Evolutionary conservation across 176 grass and related monocot species (phyloP).

Genomic region (Rhynchospora tenuis): DNA sequence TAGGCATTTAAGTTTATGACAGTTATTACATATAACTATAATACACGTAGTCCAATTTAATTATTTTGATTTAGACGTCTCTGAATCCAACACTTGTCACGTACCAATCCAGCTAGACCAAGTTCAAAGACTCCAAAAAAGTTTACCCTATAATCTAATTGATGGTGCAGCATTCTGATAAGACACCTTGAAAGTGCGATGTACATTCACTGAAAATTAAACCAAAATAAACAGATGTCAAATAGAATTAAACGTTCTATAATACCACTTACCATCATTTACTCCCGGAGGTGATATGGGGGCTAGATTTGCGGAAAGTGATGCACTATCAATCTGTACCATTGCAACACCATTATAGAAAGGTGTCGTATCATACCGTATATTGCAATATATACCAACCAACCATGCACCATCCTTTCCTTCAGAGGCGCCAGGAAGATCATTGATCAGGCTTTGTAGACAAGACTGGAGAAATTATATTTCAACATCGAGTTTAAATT

Average conservation of each 20-base stretch:
- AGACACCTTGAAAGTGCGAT: not conserved
- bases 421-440: not conserved
- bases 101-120: not conserved
- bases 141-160: not conserved
- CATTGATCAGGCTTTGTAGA: not conserved
- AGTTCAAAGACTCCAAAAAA: too few species aligned
- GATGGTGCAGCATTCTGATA: not conserved
- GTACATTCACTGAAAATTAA: not conserved
- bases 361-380: conserved; percentile 42
- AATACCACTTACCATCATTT: not conserved
- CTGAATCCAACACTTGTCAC: too few species aligned
- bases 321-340: not conserved
- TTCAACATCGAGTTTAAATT: not conserved
- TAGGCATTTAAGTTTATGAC: too few species aligned
- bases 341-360: conserved; percentile 27
- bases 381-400: conserved; percentile 28
- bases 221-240: not conserved
- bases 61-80: too few species aligned
- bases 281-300: not conserved
- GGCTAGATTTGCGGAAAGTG: not conserved
- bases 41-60: too few species aligned
- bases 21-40: too few species aligned
- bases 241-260: too few species aligned
- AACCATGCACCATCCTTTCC: conserved; percentile 38
- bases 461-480: conserved; percentile 22